Percentiles rank a stretch among this genome's conserved stretches.
Conservation (phyloP, 805 yeast genomes). For the Blastobotrys muscicola region DNA sequence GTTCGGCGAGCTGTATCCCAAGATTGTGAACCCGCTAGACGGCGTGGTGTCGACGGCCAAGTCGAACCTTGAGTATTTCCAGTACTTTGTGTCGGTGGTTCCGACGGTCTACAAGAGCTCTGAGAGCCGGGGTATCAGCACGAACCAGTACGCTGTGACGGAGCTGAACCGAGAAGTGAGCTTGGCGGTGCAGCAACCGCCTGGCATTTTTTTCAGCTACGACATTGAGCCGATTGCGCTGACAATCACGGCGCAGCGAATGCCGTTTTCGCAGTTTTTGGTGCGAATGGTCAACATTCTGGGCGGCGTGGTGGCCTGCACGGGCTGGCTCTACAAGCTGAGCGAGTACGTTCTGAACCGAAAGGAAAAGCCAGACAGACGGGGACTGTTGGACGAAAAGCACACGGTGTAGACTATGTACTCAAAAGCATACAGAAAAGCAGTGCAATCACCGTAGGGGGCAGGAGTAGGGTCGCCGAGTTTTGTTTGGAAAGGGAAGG, state of each 20-base stretch:
- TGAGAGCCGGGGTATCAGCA: constrained; percentile 62
- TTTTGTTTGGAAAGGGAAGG: too few species aligned
- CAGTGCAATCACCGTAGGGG: too few species aligned
- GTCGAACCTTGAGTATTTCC: constrained; percentile 38
- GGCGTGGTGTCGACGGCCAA: constrained; percentile 50
- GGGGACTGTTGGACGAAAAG: neutral
- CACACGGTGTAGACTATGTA: too few species aligned
- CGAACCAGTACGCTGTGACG: constrained; percentile 68
- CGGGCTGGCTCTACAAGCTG: constrained; percentile 53
- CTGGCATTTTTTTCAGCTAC: constrained; percentile 78
- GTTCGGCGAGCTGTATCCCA: constrained; percentile 85
- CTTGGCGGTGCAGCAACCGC: constrained; percentile 30
- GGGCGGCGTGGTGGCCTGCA: constrained; percentile 70
- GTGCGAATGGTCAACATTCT: constrained; percentile 69
- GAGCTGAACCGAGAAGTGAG: constrained; percentile 9
- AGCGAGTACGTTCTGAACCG: constrained; percentile 33
- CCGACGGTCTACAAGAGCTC: constrained; percentile 65
- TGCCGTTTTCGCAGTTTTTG: constrained; percentile 69
- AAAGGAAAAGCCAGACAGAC: neutral
- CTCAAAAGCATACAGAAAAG: too few species aligned
- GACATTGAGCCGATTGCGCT: constrained; percentile 83
- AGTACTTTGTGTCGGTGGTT: constrained; percentile 68
- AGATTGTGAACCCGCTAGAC: constrained; percentile 81
- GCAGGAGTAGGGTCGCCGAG: too few species aligned
- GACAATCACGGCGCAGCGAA: constrained; percentile 56